Conservation (phyloP, 2,329 filamentous ascomycete genomes). For the Aspergillus hiratsukae region DNA sequence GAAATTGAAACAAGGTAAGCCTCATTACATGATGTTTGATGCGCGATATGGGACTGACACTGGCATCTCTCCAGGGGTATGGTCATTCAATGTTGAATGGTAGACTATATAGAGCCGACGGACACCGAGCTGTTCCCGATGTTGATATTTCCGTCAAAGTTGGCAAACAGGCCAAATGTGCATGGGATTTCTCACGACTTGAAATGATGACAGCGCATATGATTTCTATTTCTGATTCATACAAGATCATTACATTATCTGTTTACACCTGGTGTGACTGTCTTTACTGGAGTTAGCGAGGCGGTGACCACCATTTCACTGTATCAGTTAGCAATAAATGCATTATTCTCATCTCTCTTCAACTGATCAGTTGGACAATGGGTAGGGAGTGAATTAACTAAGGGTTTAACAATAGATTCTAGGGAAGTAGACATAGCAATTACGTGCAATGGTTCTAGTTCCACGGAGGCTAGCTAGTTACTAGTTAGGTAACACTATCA, state of each 20-base stretch:
- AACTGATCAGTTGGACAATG: background rate
- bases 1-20: conserved; percentile 79
- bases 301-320: background rate
- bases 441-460: background rate
- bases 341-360: background rate
- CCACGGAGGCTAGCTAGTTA: no score
- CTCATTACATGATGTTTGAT: background rate
- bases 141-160: background rate
- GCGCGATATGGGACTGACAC: conserved; percentile 4
- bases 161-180: background rate
- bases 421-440: background rate
- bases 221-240: conserved; percentile 9
- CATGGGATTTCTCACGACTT: conserved; percentile 20
- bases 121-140: conserved; percentile 4
- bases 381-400: background rate
- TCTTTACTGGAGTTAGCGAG: background rate
- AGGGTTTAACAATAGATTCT: background rate
- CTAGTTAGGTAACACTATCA: background rate
- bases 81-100: conserved; percentile 44
- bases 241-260: conserved; percentile 5
- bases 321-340: background rate
- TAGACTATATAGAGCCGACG: conserved; percentile 23
- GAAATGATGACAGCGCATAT: conserved; percentile 14
- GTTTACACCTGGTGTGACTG: background rate
- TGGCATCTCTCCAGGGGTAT: conserved; percentile 32